phyloP scores from a whole-genome alignment of 768 basidiomycete species.

The Mycena vitilis region DNA sequence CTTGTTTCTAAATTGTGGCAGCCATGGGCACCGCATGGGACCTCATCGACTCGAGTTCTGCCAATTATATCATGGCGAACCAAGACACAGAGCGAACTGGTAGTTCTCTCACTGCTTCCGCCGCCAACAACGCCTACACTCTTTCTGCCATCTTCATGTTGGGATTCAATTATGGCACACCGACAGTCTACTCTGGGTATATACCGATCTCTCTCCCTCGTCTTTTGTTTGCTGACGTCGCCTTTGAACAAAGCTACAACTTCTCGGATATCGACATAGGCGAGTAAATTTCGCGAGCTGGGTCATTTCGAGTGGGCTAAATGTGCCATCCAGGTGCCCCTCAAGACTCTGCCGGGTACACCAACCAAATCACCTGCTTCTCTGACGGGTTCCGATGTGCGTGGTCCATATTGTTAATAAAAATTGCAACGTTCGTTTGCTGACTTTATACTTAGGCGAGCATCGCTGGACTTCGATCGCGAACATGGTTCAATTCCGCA shows the following conservation, averaged over 20 bases:
- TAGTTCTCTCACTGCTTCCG: conserved; percentile 50
- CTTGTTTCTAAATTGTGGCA: background rate
- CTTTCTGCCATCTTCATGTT: conserved; percentile 55
- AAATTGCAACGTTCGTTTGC: background rate
- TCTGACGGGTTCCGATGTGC: conserved; percentile 51
- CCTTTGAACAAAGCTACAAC: conserved; percentile 29
- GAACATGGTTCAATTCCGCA: conserved; percentile 34
- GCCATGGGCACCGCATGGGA: conserved; percentile 38
- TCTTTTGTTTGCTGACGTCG: conserved; percentile 35
- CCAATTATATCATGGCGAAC: conserved; percentile 57
- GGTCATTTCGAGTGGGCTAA: too few species aligned
- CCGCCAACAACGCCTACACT: conserved; percentile 54
- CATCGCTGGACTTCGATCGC: conserved; percentile 29
- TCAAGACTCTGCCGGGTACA: conserved; percentile 44
- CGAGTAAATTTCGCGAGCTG: conserved; percentile 7
- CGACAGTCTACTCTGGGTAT: conserved; percentile 55
- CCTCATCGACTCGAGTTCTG: conserved; percentile 49
- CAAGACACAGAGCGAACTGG: conserved; percentile 49
- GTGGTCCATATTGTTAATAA: background rate
- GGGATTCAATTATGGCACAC: conserved; percentile 57
- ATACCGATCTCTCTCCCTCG: background rate
- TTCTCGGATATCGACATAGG: conserved; percentile 43
- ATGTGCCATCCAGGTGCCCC: conserved; percentile 46
- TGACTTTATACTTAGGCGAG: conserved; percentile 8
- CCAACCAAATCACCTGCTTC: conserved; percentile 46